phyloP scores from a whole-genome alignment of 805 yeast species.

The Metschnikowia dekortorum region DNA sequence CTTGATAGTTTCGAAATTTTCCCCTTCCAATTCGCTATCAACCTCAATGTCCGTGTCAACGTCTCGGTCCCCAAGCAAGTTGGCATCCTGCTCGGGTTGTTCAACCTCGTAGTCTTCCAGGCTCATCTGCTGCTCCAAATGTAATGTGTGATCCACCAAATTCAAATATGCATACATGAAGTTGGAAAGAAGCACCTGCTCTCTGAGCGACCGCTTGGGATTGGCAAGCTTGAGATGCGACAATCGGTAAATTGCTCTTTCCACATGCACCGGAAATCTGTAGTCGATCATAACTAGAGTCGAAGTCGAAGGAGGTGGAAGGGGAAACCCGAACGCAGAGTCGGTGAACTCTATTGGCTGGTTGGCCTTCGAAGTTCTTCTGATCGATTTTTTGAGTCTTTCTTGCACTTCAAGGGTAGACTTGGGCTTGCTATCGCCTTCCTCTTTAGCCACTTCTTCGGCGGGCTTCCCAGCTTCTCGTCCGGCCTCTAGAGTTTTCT shows the following conservation, averaged over 20 bases:
- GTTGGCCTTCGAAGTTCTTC: slow-evolving; percentile 38
- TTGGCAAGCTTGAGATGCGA: slow-evolving; percentile 93
- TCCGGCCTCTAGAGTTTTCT: background rate
- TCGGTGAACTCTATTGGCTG: slow-evolving; percentile 54
- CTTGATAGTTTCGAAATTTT: slow-evolving; percentile 15
- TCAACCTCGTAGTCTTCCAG: slow-evolving; percentile 15
- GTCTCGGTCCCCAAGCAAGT: slow-evolving; percentile 15
- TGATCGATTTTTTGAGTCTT: slow-evolving; percentile 39
- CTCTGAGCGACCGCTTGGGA: slow-evolving; percentile 84
- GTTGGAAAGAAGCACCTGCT: slow-evolving; percentile 88
- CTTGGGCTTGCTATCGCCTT: slow-evolving; percentile 23
- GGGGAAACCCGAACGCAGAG: slow-evolving; percentile 83
- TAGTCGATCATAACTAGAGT: slow-evolving; percentile 78
- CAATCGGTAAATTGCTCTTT: slow-evolving; percentile 88
- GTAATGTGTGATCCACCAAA: slow-evolving; percentile 86
- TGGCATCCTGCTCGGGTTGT: slow-evolving; percentile 15
- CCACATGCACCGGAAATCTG: slow-evolving; percentile 91
- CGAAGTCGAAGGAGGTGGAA: slow-evolving; percentile 74
- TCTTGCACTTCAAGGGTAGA: slow-evolving; percentile 41
- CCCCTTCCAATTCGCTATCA: slow-evolving; percentile 15
- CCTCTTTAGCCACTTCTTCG: slow-evolving; percentile 6
- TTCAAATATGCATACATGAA: slow-evolving; percentile 97
- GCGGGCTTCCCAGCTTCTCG: background rate
- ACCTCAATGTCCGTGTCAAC: slow-evolving; percentile 18
- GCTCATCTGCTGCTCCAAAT: slow-evolving; percentile 56